Evolutionary conservation across 768 basidiomycete genomes (phyloP).

Genomic region (Amanita jacksonii): DNA sequence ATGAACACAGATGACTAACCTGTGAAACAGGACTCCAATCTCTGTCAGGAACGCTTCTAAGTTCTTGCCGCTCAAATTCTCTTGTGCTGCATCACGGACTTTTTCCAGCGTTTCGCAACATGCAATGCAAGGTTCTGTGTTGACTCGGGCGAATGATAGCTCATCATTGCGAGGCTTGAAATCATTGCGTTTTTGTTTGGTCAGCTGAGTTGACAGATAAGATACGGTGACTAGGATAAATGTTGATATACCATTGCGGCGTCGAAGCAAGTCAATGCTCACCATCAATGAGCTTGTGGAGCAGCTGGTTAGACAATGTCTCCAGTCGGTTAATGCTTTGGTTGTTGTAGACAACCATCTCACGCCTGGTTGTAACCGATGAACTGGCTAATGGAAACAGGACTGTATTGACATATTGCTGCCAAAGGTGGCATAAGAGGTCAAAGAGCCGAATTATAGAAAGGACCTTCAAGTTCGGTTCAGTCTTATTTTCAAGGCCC

Average conservation of each 20-base stretch:
- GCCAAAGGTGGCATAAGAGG: constrained; percentile 93
- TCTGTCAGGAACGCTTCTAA: constrained; percentile 87
- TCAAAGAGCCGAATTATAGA: constrained; percentile 62
- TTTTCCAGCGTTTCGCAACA: constrained; percentile 83
- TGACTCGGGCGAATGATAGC: constrained; percentile 85
- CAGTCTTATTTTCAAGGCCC: constrained; percentile 60
- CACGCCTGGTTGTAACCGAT: constrained; percentile 80
- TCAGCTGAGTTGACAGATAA: constrained; percentile 57
- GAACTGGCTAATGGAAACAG: constrained; percentile 79
- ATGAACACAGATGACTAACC: constrained; percentile 31
- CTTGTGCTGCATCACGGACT: constrained; percentile 65
- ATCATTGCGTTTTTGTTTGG: constrained; percentile 91
- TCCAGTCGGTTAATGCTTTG: constrained; percentile 82
- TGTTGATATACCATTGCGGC: background rate
- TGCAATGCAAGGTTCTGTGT: constrained; percentile 84
- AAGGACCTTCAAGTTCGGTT: constrained; percentile 70
- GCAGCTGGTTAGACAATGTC: constrained; percentile 65
- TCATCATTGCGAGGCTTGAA: constrained; percentile 98
- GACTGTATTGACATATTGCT: constrained; percentile 88
- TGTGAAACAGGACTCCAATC: constrained; percentile 90
- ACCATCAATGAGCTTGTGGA: constrained; percentile 82
- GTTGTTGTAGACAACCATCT: constrained; percentile 90
- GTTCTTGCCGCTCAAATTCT: constrained; percentile 86
- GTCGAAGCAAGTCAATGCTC: constrained; percentile 17
- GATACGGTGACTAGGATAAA: constrained; percentile 59